These are phyloP conservation scores for Purshia tridentata DNA, from an alignment of 306 rosid genomes.

Conservation along the genomic window DNA sequence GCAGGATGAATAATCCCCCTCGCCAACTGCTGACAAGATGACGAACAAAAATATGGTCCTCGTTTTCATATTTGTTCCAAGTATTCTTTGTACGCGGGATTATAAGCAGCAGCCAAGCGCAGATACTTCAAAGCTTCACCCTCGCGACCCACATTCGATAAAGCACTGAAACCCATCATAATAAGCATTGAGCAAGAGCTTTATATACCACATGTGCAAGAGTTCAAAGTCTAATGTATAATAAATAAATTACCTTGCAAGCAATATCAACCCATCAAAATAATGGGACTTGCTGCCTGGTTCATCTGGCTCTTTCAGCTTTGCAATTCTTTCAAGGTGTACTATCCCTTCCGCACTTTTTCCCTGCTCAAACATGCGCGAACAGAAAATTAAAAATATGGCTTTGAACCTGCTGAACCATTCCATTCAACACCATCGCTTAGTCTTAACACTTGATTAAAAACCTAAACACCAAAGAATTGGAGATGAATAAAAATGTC, in stretches of 20 bases:
- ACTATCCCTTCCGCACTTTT: slow-evolving; percentile 57
- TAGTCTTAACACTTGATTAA: slow-evolving; percentile 4
- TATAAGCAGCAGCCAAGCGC: slow-evolving; percentile 68
- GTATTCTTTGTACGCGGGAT: slow-evolving; percentile 56
- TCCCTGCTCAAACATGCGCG: slow-evolving; percentile 51
- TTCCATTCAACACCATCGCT: not conserved
- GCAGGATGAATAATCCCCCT: slow-evolving; percentile 47
- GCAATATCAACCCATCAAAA: slow-evolving; percentile 66
- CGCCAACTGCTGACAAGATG: slow-evolving; percentile 73
- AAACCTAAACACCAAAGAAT: slow-evolving; percentile 1
- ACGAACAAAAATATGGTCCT: slow-evolving; percentile 44
- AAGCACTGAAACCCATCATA: slow-evolving; percentile 46
- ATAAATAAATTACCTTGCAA: slow-evolving; percentile 58
- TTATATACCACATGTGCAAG: not conserved
- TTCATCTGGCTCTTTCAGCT: slow-evolving; percentile 75
- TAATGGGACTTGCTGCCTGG: slow-evolving; percentile 70
- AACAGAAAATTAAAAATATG: slow-evolving; percentile 12
- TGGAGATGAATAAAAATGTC: not conserved
- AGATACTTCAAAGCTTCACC: slow-evolving; percentile 74
- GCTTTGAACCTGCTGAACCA: not conserved
- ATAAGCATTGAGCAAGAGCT: slow-evolving; percentile 1
- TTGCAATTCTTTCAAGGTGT: slow-evolving; percentile 78
- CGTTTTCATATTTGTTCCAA: slow-evolving; percentile 47
- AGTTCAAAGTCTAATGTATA: too few relatives aligned
- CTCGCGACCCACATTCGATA: slow-evolving; percentile 65